phyloP scores from a whole-genome alignment of 306 rosid species.

The Carpinus fangiana region DNA sequence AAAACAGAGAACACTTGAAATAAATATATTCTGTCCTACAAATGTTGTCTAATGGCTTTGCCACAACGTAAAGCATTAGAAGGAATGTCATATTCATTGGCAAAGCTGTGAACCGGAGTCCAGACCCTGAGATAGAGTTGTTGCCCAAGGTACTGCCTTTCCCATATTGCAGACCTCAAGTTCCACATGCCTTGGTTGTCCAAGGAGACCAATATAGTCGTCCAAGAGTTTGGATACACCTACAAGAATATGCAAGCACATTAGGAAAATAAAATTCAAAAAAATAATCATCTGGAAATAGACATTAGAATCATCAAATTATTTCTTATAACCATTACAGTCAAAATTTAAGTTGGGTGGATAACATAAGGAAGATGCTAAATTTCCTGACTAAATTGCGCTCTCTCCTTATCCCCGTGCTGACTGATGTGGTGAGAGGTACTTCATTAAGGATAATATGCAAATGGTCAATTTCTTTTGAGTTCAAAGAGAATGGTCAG shows the following conservation, averaged over 20 bases:
- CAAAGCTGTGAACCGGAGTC: slow-evolving; percentile 56
- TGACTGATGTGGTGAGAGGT: background rate
- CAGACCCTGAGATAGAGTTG: slow-evolving; percentile 85
- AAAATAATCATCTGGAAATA: background rate
- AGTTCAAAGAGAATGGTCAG: background rate
- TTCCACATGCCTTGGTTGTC: slow-evolving; percentile 99
- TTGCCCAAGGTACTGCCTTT: slow-evolving; percentile 91
- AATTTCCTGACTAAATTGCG: background rate
- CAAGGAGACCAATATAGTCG: slow-evolving; percentile 73
- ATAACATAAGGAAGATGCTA: background rate
- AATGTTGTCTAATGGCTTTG: slow-evolving; percentile 65
- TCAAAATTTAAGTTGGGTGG: background rate
- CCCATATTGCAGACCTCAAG: slow-evolving; percentile 91
- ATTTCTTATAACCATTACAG: background rate
- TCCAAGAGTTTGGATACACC: slow-evolving; percentile 95
- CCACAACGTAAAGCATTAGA: slow-evolving; percentile 73
- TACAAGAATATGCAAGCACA: slow-evolving; percentile 26
- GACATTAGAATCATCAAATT: background rate
- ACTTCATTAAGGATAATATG: background rate
- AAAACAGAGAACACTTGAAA: slow-evolving; percentile 1
- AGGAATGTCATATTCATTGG: slow-evolving; percentile 85
- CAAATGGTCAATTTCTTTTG: background rate
- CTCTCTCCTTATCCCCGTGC: background rate
- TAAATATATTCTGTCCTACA: slow-evolving; percentile 7
- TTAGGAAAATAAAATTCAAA: slow-evolving; percentile 11